A percentile compares a stretch with the other conserved stretches of the same genome.
Evolutionary conservation across 106 monocot species (phyloP).

Genomic region (Cymbidium sinense): DNA sequence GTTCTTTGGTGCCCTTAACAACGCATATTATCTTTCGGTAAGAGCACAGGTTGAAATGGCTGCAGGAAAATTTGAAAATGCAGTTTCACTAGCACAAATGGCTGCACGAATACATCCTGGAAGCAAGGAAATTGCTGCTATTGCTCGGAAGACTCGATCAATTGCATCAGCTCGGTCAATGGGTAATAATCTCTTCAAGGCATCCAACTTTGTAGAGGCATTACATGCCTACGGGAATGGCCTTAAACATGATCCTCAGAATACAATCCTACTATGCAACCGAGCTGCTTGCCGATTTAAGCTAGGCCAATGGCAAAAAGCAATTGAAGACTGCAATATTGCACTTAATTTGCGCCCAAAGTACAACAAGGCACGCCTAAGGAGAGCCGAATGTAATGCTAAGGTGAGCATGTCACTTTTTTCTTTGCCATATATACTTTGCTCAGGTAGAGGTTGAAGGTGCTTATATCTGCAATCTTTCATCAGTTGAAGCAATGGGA

Average conservation of each 20-base stretch:
- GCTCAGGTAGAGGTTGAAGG: not conserved
- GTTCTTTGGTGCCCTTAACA: constrained; percentile 30
- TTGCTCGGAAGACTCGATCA: constrained; percentile 16
- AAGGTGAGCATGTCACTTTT: constrained; percentile 24
- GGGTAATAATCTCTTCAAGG: constrained; percentile 53
- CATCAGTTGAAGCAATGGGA: constrained; percentile 43
- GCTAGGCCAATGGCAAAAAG: constrained; percentile 42
- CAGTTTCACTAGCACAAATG: constrained; percentile 20
- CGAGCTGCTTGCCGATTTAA: constrained; percentile 51
- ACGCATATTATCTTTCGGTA: constrained; percentile 31
- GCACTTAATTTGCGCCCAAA: constrained; percentile 40
- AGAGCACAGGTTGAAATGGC: constrained; percentile 44
- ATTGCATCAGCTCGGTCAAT: constrained; percentile 19
- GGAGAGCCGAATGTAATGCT: constrained; percentile 53
- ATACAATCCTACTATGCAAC: constrained; percentile 57
- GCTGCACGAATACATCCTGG: constrained; percentile 33
- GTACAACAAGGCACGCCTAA: constrained; percentile 43
- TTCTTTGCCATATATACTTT: not conserved
- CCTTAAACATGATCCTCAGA: constrained; percentile 33
- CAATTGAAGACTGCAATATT: constrained; percentile 38
- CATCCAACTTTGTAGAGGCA: constrained; percentile 40
- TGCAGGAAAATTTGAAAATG: constrained; percentile 53
- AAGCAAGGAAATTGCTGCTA: constrained; percentile 20
- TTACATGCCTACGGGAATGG: constrained; percentile 39
- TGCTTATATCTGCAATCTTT: not conserved